Percentiles rank a stretch among this genome's conserved stretches.
Evolutionary conservation across 1,139 yeast species (phyloP).

Genomic region (Pneumocystis wakefieldiae): DNA sequence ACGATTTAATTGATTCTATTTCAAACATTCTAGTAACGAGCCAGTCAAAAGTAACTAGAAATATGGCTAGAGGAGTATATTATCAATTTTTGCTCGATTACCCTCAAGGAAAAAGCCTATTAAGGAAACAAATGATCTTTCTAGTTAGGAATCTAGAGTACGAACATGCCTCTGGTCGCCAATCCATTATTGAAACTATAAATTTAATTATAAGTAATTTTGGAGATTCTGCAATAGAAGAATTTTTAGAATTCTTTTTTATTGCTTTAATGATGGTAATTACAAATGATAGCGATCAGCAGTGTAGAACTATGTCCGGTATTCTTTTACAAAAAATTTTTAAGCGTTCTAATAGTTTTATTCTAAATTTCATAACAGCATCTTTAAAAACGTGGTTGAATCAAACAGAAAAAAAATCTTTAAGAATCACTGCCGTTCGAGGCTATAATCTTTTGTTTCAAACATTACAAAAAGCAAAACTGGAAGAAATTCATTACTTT

Average conservation of each 20-base stretch:
- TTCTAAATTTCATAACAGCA: conserved; percentile 37
- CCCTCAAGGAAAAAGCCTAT: conserved; percentile 78
- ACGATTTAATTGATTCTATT: conserved; percentile 73
- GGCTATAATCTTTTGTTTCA: conserved; percentile 50
- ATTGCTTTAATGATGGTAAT: conserved; percentile 66
- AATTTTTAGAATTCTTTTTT: conserved; percentile 61
- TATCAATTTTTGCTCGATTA: conserved; percentile 83
- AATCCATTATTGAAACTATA: conserved; percentile 78
- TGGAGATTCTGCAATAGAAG: conserved; percentile 42
- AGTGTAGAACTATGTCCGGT: conserved; percentile 76
- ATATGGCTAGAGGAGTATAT: conserved; percentile 69
- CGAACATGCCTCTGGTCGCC: conserved; percentile 75
- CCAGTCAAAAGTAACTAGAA: conserved; percentile 70
- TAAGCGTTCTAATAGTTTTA: conserved; percentile 33
- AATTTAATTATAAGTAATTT: conserved; percentile 56
- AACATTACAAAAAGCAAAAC: conserved; percentile 14
- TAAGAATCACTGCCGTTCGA: conserved; percentile 64
- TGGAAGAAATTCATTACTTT: background rate
- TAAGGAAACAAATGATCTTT: conserved; percentile 70
- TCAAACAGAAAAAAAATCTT: conserved; percentile 37
- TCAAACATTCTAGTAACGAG: conserved; percentile 81
- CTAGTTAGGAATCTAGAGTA: conserved; percentile 73
- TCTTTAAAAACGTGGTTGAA: conserved; percentile 56
- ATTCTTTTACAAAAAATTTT: conserved; percentile 45
- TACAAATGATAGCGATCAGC: conserved; percentile 63